A percentile compares a stretch with the other conserved stretches of the same genome.
Evolutionary conservation across 306 rosid species (phyloP).

Genomic region (Vigna trinervia): DNA sequence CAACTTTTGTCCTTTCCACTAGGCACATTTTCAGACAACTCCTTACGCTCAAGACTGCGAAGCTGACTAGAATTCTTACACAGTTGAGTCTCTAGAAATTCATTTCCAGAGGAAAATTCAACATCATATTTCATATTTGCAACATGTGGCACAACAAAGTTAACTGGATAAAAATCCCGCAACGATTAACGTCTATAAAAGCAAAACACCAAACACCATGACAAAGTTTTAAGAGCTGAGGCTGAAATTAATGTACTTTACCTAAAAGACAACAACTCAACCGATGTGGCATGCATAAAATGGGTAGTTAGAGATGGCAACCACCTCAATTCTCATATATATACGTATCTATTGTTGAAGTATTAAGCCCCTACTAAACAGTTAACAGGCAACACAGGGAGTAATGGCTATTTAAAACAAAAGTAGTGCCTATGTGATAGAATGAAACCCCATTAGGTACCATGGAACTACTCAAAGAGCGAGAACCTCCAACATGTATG

Average conservation of each 20-base stretch:
- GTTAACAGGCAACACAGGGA: not conserved
- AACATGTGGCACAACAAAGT: not conserved
- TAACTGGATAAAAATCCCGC: not conserved
- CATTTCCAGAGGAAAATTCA: not conserved
- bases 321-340: not conserved
- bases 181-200: not conserved
- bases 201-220: not conserved
- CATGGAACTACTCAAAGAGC: not conserved
- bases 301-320: slow-evolving; percentile 1
- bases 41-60: not conserved
- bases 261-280: not conserved
- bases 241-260: not conserved
- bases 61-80: not conserved
- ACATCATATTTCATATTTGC: slow-evolving; percentile 4
- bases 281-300: not conserved
- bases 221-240: not conserved
- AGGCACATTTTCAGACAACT: not conserved
- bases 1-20: not conserved
- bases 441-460: not conserved
- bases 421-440: not conserved
- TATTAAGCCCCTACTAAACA: not conserved
- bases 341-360: not conserved
- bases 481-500: not conserved
- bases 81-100: not conserved
- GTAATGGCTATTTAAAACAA: not conserved